A percentile compares a stretch with the other conserved stretches of the same genome.
Conservation (phyloP, 495 filamentous ascomycete genomes). For the Aspergillus coremiiformis region DNA sequence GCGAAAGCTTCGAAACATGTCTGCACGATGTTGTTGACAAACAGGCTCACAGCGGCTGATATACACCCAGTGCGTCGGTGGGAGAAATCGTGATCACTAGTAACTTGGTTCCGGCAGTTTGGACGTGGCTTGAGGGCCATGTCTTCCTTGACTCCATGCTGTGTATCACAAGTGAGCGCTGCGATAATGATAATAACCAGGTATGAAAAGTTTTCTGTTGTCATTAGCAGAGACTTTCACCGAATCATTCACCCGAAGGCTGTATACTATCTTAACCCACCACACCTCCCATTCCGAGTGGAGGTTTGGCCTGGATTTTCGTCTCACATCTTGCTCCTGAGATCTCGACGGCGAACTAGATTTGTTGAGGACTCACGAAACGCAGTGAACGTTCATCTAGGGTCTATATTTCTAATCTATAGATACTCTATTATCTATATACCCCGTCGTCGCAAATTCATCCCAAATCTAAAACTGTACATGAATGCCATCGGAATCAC, state of each 20-base stretch:
- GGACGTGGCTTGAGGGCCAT: neutral
- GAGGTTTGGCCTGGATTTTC: slow-evolving; percentile 55
- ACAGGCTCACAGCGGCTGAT: neutral
- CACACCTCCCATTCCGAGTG: neutral
- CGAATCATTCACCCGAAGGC: neutral
- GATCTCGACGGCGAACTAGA: slow-evolving; percentile 56
- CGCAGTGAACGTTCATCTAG: slow-evolving; percentile 3
- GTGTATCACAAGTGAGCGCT: too few relatives aligned
- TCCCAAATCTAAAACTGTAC: neutral
- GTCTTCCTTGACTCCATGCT: neutral
- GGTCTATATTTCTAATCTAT: slow-evolving; percentile 3
- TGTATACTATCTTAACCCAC: too few relatives aligned
- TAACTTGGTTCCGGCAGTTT: neutral
- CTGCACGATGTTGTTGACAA: neutral
- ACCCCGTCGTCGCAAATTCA: neutral
- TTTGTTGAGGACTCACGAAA: slow-evolving; percentile 44
- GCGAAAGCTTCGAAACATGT: neutral
- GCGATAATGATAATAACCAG: too few relatives aligned
- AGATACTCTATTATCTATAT: slow-evolving; percentile 6
- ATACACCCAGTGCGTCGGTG: neutral
- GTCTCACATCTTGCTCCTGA: slow-evolving; percentile 55
- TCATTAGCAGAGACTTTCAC: neutral
- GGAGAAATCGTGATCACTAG: neutral
- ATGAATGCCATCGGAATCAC: neutral
- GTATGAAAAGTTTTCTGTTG: too few relatives aligned